Evolutionary conservation across 495 filamentous ascomycete species (phyloP).

Genomic region (Elasticomyces elasticus): DNA sequence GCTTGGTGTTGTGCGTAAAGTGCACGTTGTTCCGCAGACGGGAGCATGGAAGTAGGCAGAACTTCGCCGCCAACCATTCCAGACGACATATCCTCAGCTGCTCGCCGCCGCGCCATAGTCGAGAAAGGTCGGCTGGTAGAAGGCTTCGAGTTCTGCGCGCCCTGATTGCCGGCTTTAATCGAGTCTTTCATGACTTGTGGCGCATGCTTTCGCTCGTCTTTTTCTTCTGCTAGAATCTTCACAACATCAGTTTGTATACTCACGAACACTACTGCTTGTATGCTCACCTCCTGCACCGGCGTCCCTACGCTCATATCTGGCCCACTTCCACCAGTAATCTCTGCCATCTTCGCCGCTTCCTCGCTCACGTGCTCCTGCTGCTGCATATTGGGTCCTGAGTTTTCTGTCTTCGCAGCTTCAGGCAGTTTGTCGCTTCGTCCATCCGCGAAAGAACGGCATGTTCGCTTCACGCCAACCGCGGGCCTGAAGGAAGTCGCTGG

Average conservation of each 20-base stretch:
- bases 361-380: constrained; percentile 53
- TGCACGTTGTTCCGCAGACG: constrained; percentile 24
- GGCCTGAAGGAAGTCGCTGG: constrained; percentile 23
- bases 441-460: constrained; percentile 27
- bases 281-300: constrained; percentile 52
- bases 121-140: constrained; percentile 45
- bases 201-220: constrained; percentile 51
- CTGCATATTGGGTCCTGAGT: constrained; percentile 43
- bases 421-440: constrained; percentile 16
- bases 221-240: constrained; percentile 57
- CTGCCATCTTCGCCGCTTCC: constrained; percentile 47
- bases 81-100: background rate
- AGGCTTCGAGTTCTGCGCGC: constrained; percentile 9
- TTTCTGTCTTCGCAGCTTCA: constrained; percentile 32
- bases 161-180: constrained; percentile 27
- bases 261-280: constrained; percentile 1
- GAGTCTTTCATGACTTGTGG: constrained; percentile 59
- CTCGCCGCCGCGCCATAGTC: constrained; percentile 39
- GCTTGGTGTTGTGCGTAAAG: constrained; percentile 12
- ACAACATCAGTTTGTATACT: background rate
- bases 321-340: constrained; percentile 42
- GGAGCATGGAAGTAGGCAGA: constrained; percentile 18
- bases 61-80: background rate
- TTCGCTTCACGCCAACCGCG: constrained; percentile 3
- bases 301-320: constrained; percentile 56